Evolutionary conservation across 371 early-diverging fungal genomes (phyloP).

Genomic region (Zychaea mexicana): DNA sequence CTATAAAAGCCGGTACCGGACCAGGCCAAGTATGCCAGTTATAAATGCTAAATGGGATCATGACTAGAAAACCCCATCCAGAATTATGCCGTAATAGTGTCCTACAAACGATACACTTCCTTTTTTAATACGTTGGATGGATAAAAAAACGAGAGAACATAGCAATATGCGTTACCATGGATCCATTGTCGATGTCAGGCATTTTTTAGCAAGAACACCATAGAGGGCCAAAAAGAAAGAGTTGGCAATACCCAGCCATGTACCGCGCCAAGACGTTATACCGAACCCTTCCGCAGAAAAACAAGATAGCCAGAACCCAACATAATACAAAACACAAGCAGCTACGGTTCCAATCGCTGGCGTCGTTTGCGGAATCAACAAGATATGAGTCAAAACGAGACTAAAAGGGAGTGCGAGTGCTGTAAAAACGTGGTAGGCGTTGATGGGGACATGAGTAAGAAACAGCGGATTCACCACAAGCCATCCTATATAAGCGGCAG

Average conservation of each 20-base stretch:
- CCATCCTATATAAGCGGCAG: not conserved
- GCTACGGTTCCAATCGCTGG: not conserved
- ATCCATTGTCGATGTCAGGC: not conserved
- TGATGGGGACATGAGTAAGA: conserved; percentile 10
- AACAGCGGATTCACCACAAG: conserved; percentile 12
- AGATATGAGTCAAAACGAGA: not conserved
- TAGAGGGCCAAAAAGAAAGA: conserved; percentile 4
- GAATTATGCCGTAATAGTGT: conserved; percentile 1
- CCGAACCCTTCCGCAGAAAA: not conserved
- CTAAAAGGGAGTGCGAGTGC: conserved; percentile 12
- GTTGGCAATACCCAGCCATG: not conserved
- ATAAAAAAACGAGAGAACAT: not conserved
- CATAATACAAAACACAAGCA: not conserved
- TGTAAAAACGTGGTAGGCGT: not conserved
- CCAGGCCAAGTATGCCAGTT: conserved; percentile 17
- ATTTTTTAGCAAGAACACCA: not conserved
- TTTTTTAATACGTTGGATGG: not conserved
- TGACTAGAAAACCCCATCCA: not conserved
- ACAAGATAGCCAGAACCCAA: conserved; percentile 9
- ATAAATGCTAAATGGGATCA: conserved; percentile 7
- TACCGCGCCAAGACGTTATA: conserved; percentile 3
- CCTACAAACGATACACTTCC: not conserved
- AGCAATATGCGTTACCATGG: conserved; percentile 1
- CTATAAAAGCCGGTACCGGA: conserved; percentile 8
- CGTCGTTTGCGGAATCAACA: not conserved